phyloP scores from a whole-genome alignment of 2,329 filamentous ascomycete species.

The Hypoxylon sp. region DNA sequence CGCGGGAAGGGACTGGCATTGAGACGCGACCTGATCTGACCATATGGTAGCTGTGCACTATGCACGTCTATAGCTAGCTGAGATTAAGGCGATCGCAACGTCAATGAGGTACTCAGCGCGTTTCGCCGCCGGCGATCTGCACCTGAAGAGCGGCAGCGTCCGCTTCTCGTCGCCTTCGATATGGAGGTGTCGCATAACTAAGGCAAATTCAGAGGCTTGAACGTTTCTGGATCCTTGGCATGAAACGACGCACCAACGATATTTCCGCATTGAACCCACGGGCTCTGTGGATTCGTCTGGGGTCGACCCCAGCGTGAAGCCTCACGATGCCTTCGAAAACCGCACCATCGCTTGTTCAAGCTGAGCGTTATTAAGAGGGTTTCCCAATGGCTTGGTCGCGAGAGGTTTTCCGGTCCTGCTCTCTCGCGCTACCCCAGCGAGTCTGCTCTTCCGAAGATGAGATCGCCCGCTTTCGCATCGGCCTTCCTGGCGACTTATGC shows the following conservation, averaged over 20 bases:
- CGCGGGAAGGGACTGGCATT: neutral
- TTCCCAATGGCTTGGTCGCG: conserved; percentile 1
- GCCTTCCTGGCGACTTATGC: conserved; percentile 16
- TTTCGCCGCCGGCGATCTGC: neutral
- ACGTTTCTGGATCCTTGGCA: conserved; percentile 15
- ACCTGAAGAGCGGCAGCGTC: neutral
- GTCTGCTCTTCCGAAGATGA: conserved; percentile 12
- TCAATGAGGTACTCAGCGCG: neutral
- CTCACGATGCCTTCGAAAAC: conserved; percentile 1
- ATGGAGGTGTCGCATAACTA: conserved; percentile 8
- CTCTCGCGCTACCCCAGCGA: neutral
- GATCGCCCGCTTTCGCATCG: conserved; percentile 1
- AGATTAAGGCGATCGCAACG: no score
- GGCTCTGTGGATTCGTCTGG: conserved; percentile 10
- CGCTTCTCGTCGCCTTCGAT: neutral
- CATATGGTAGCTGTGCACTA: no score
- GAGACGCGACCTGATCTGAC: no score
- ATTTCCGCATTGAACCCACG: conserved; percentile 18
- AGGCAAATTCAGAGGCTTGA: conserved; percentile 16
- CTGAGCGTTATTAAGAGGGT: neutral
- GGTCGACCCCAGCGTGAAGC: conserved; percentile 5
- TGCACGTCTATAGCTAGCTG: no score
- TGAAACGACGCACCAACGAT: conserved; percentile 15
- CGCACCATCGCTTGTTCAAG: neutral
- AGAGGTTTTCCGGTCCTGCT: neutral